phyloP scores from a whole-genome alignment of 768 basidiomycete species.

The Lyophyllum atratum region DNA sequence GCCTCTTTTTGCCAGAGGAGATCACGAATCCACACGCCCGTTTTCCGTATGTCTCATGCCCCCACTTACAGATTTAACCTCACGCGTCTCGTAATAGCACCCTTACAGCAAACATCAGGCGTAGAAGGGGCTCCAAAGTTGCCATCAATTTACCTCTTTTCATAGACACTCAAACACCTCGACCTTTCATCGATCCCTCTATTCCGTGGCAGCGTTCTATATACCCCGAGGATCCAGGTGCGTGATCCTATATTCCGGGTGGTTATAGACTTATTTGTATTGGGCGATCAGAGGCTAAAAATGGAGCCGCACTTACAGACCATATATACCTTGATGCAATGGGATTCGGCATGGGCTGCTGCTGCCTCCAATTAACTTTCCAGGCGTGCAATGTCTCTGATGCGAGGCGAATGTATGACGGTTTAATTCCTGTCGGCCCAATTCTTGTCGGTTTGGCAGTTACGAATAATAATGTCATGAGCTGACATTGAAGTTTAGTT shows the following conservation, averaged over 20 bases:
- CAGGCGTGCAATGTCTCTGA: slow-evolving; percentile 94
- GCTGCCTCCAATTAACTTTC: slow-evolving; percentile 96
- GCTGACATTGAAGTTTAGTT: slow-evolving; percentile 50
- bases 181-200: slow-evolving; percentile 90
- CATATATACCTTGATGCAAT: slow-evolving; percentile 99
- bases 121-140: slow-evolving; percentile 89
- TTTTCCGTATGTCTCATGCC: slow-evolving; percentile 75
- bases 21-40: slow-evolving; percentile 97
- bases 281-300: slow-evolving; percentile 69
- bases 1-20: slow-evolving; percentile 92
- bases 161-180: slow-evolving; percentile 83
- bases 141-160: slow-evolving; percentile 94
- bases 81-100: slow-evolving; percentile 56
- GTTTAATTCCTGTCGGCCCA: slow-evolving; percentile 92
- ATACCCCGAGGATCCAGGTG: slow-evolving; percentile 85
- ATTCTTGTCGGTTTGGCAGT: slow-evolving; percentile 70
- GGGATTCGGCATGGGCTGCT: slow-evolving; percentile 99
- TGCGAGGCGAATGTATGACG: slow-evolving; percentile 92
- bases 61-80: slow-evolving; percentile 1
- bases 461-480: slow-evolving; percentile 1
- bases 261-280: slow-evolving; percentile 9
- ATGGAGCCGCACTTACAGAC: slow-evolving; percentile 83
- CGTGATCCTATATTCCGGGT: slow-evolving; percentile 20
- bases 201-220: slow-evolving; percentile 85
- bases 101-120: slow-evolving; percentile 94